Evolutionary conservation across 2,329 filamentous ascomycete genomes (phyloP).

Genomic region (Epichloe gansuensis): DNA sequence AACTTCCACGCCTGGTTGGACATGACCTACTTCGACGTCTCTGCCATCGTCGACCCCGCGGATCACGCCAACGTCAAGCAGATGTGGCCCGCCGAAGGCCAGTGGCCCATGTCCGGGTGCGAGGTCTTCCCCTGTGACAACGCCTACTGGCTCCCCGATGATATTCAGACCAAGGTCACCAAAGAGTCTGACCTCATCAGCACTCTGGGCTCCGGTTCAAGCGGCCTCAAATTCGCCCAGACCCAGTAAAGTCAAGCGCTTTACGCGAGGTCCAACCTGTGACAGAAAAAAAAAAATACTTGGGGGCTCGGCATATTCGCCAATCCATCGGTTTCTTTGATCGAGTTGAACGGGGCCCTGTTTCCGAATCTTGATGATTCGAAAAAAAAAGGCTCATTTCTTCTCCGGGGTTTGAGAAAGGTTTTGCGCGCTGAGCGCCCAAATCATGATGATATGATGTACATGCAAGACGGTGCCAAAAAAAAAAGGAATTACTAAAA

Average conservation of each 20-base stretch:
- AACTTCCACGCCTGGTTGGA: conserved; percentile 35
- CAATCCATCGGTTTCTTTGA: neutral
- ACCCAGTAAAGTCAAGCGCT: neutral
- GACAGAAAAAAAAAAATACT: neutral
- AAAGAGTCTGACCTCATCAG: conserved; percentile 35
- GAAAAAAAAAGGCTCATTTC: neutral
- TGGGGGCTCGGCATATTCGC: neutral
- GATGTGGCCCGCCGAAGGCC: conserved; percentile 32
- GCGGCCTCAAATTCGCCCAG: conserved; percentile 12
- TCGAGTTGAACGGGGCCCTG: neutral
- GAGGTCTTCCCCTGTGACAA: conserved; percentile 39
- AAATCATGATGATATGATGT: conserved; percentile 2
- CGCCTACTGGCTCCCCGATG: conserved; percentile 40
- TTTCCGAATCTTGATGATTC: neutral
- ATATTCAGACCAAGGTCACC: conserved; percentile 44
- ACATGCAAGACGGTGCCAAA: neutral
- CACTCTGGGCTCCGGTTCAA: conserved; percentile 31
- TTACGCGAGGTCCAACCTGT: neutral
- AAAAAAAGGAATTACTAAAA: neutral
- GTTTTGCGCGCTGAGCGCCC: conserved; percentile 1
- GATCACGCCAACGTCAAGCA: conserved; percentile 42
- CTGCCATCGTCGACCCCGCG: conserved; percentile 40
- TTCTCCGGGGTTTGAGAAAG: neutral
- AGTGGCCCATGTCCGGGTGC: conserved; percentile 37
- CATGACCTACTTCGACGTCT: conserved; percentile 45